Percentiles rank a stretch among this genome's conserved stretches.
Evolutionary conservation across 2,329 filamentous ascomycete species (phyloP).

Genomic region (Diplodia mutila): DNA sequence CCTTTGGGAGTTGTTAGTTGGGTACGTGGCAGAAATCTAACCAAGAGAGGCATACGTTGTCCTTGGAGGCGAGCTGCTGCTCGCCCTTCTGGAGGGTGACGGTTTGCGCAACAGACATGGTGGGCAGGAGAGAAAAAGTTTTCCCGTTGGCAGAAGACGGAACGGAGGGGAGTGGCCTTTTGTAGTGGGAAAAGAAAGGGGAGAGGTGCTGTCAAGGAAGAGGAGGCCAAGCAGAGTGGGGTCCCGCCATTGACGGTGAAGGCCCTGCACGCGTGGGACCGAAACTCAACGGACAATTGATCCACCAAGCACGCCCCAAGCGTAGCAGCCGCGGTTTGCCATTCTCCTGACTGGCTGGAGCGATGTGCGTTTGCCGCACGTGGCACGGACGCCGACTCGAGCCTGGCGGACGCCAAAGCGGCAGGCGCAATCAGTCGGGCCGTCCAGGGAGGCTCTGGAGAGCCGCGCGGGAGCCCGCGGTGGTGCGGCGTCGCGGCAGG

Average conservation of each 20-base stretch:
- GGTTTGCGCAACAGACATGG: slow-evolving; percentile 19
- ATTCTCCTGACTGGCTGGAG: slow-evolving; percentile 23
- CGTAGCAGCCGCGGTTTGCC: slow-evolving; percentile 16
- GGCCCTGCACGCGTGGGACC: background rate
- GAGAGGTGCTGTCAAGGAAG: background rate
- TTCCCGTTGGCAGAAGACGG: background rate
- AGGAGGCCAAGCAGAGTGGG: slow-evolving; percentile 14
- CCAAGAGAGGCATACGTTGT: background rate
- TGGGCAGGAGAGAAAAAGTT: background rate
- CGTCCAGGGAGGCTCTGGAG: background rate
- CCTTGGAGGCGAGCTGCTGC: background rate
- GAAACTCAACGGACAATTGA: slow-evolving; percentile 16
- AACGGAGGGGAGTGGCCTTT: background rate
- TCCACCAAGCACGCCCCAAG: slow-evolving; percentile 17
- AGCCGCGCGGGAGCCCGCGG: background rate
- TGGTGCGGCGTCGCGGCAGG: background rate
- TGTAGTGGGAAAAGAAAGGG: background rate
- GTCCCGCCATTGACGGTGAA: slow-evolving; percentile 12
- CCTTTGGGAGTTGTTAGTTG: slow-evolving; percentile 1
- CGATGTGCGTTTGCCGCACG: slow-evolving; percentile 17
- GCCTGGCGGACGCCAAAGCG: slow-evolving; percentile 13
- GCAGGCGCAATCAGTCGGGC: background rate
- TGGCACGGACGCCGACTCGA: slow-evolving; percentile 17
- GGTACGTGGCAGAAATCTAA: background rate
- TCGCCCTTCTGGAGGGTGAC: slow-evolving; percentile 18